Evolutionary conservation across 2,329 filamentous ascomycete species (phyloP).

Genomic region (Penicillium sp.): DNA sequence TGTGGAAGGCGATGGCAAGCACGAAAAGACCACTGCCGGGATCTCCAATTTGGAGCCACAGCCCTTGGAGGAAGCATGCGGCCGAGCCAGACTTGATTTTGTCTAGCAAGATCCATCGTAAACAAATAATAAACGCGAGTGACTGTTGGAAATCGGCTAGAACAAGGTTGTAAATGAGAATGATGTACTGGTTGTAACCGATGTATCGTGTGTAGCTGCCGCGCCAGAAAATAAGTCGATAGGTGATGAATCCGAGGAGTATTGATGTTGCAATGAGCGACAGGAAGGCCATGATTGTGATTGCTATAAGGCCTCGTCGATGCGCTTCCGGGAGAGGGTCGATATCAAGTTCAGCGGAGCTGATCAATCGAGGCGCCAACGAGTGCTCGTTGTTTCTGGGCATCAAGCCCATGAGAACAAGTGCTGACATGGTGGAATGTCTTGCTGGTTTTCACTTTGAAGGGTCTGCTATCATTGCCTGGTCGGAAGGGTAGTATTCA

Average conservation of each 20-base stretch:
- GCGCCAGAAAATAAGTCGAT: slow-evolving; percentile 45
- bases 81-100: slow-evolving; percentile 39
- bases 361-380: slow-evolving; percentile 19
- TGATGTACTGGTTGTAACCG: slow-evolving; percentile 48
- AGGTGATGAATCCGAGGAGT: slow-evolving; percentile 44
- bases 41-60: slow-evolving; percentile 47
- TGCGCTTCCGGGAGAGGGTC: slow-evolving; percentile 29
- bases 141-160: slow-evolving; percentile 48
- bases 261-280: slow-evolving; percentile 40
- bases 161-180: slow-evolving; percentile 48
- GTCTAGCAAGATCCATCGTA: slow-evolving; percentile 41
- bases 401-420: slow-evolving; percentile 13
- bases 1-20: slow-evolving; percentile 48
- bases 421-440: slow-evolving; percentile 9
- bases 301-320: slow-evolving; percentile 39
- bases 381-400: slow-evolving; percentile 10
- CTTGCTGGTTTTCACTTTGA: background rate
- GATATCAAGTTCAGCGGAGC: slow-evolving; percentile 20
- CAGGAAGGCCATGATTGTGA: slow-evolving; percentile 41
- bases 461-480: background rate
- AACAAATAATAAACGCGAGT: slow-evolving; percentile 42
- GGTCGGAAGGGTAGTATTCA: background rate
- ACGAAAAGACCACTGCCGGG: slow-evolving; percentile 47
- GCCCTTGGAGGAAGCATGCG: slow-evolving; percentile 45
- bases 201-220: slow-evolving; percentile 43